phyloP scores from a whole-genome alignment of 1,284 basidiomycete species.

The Pseudozyma flocculosa region DNA sequence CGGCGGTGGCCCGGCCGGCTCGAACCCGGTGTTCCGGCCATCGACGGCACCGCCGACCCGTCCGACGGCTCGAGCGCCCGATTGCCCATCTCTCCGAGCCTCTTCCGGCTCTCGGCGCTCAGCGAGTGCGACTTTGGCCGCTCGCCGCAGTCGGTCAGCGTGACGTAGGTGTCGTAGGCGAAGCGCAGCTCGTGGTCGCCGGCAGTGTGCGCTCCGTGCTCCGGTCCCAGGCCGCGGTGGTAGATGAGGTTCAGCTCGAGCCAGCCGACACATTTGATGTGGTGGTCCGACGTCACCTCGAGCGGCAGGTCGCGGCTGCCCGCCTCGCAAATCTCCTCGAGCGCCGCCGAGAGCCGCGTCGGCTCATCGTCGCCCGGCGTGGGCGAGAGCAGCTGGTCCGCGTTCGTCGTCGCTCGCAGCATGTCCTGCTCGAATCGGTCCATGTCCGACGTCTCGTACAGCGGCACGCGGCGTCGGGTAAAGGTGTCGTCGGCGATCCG shows the following conservation, averaged over 20 bases:
- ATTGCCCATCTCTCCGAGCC: conserved; percentile 1
- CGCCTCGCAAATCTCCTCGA: conserved; percentile 36
- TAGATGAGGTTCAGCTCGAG: conserved; percentile 45
- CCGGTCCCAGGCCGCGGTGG: conserved; percentile 37
- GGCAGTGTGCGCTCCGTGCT: conserved; percentile 34
- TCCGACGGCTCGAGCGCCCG: background rate
- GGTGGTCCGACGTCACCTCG: conserved; percentile 11
- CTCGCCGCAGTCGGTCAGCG: conserved; percentile 37
- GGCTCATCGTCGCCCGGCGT: conserved; percentile 2
- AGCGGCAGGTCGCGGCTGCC: conserved; percentile 13
- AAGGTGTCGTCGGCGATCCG: conserved; percentile 36
- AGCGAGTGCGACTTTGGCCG: conserved; percentile 24
- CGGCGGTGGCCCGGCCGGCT: too few species aligned
- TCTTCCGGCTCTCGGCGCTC: conserved; percentile 5
- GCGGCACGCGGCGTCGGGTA: conserved; percentile 18
- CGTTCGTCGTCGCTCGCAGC: conserved; percentile 25
- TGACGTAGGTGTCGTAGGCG: conserved; percentile 40
- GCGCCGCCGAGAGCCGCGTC: conserved; percentile 22
- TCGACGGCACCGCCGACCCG: too few species aligned
- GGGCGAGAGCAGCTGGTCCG: conserved; percentile 13
- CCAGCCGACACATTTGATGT: conserved; percentile 33
- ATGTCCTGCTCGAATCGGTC: conserved; percentile 41
- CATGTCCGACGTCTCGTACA: conserved; percentile 37
- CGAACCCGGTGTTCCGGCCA: too few species aligned
- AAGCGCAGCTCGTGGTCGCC: conserved; percentile 48